Percentiles rank a stretch among this genome's conserved stretches.
Evolutionary conservation across 2,329 filamentous ascomycete genomes (phyloP).

Genomic region (Sarocladium brachiariae): DNA sequence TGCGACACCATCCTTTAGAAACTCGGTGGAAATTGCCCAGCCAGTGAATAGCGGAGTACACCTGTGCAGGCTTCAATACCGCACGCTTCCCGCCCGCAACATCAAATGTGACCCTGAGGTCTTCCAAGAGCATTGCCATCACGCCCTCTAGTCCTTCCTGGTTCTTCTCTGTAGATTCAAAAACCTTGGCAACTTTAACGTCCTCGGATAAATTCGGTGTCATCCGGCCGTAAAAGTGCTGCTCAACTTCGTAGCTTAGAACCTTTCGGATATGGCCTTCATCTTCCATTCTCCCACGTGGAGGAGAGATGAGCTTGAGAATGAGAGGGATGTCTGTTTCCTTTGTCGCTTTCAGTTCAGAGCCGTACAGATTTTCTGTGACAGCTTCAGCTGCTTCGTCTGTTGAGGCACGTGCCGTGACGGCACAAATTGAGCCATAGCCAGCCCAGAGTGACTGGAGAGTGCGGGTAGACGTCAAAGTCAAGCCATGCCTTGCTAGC

Average conservation of each 20-base stretch:
- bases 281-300: conserved; percentile 30
- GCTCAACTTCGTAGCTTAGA: conserved; percentile 60
- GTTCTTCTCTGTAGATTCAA: conserved; percentile 34
- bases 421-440: conserved; percentile 48
- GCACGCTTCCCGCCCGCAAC: conserved; percentile 48
- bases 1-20: conserved; percentile 35
- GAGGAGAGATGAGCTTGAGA: conserved; percentile 54
- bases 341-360: background rate
- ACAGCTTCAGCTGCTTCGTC: conserved; percentile 12
- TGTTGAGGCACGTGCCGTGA: conserved; percentile 35
- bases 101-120: conserved; percentile 46
- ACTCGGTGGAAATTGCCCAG: conserved; percentile 53
- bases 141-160: conserved; percentile 28
- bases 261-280: conserved; percentile 61
- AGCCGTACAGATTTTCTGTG: conserved; percentile 10
- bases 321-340: conserved; percentile 32
- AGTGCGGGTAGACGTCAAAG: conserved; percentile 30
- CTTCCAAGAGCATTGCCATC: conserved; percentile 51
- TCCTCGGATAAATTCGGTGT: conserved; percentile 38
- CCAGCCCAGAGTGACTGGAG: conserved; percentile 44
- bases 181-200: conserved; percentile 42
- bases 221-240: conserved; percentile 55
- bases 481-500: conserved; percentile 31
- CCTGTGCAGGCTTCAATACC: conserved; percentile 39
- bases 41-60: conserved; percentile 52